Base-by-base conservation (phyloP, 192 early-diverging fungal species). In the Rhizophagus clarus region DNA sequence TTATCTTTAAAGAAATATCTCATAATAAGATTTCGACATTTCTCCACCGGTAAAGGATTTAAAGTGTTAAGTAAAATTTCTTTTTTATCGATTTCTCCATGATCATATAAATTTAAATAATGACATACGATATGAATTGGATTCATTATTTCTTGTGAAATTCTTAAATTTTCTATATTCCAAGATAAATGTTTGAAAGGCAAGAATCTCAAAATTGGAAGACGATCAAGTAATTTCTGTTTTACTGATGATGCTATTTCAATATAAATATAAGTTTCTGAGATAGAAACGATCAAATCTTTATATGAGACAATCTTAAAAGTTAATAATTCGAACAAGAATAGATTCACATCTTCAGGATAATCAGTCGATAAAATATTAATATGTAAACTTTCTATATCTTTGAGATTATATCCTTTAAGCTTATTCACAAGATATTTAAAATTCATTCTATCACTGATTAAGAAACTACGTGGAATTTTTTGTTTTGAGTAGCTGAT, bases 271-370 rank as follows among this genome's bases (percentile, higher is more conserved):
- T 8, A 29, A 17, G 31, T 72, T n/a, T 34, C 37, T 3, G 61
- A 70, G 20, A 80, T 5, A 3, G n/a, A n/a, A 42, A 72, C 69
- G 1, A 80, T 80, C 15, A 9, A 1, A 11, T 29, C 10, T 49
- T 47, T 37, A 32, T 69, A 29, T 3, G 40, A 72, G 4, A 80
- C 45, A 3, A 80, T 80, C 7, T 71, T 37, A 15, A 80, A 72
- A 22, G 51, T 56, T 6, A 22, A 22, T 22, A 80, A 47, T 56
- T 80, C 79, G 74, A 80, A 80, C 4, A 80, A 37, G 29, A 80
- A 72, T n/a, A 74, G 1, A 56, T 56, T 56, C 51, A 56, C 51
- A 22, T 56, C 17, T 22, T 56, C 51, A 0, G 51, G 51, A 20
- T 22, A 22, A 56, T 20, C 4, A 22, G 6, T 22, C 4, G 49